phyloP scores from a whole-genome alignment of 2,329 filamentous ascomycete species.

The Cladosporium sp. region DNA sequence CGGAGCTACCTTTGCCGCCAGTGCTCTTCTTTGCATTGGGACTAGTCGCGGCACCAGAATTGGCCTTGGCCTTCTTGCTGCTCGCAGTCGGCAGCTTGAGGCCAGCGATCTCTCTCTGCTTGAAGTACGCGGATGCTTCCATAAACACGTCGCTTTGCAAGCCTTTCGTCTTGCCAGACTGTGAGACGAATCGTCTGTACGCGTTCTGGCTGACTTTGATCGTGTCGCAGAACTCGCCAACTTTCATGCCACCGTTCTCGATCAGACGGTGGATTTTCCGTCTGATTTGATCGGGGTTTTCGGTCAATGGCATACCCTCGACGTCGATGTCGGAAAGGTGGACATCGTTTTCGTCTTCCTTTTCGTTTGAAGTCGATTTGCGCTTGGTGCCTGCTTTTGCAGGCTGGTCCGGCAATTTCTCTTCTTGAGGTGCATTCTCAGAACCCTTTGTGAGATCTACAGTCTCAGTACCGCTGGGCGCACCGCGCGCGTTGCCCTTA shows the following conservation, averaged over 20 bases:
- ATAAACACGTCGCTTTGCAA: conserved; percentile 28
- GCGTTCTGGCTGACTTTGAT: conserved; percentile 34
- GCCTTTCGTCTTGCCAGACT: conserved; percentile 39
- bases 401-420: not conserved
- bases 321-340: conserved; percentile 17
- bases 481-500: not conserved
- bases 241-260: conserved; percentile 42
- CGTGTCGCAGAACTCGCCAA: conserved; percentile 39
- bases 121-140: conserved; percentile 42
- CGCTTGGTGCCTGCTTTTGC: conserved; percentile 16
- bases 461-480: not conserved
- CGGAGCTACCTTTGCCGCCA: conserved; percentile 21
- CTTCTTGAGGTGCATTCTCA: not conserved
- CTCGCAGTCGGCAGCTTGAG: conserved; percentile 34
- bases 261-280: conserved; percentile 41
- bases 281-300: conserved; percentile 33
- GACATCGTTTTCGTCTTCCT: not conserved
- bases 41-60: conserved; percentile 23
- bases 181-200: conserved; percentile 48
- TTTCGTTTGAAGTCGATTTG: conserved; percentile 7
- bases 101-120: conserved; percentile 47
- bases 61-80: not conserved
- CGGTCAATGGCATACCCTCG: conserved; percentile 10
- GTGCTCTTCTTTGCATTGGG: conserved; percentile 4
- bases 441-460: not conserved